A percentile compares a stretch with the other conserved stretches of the same genome.
Evolutionary conservation across 768 basidiomycete genomes (phyloP).

Genomic region (Neoboletus magnificus): DNA sequence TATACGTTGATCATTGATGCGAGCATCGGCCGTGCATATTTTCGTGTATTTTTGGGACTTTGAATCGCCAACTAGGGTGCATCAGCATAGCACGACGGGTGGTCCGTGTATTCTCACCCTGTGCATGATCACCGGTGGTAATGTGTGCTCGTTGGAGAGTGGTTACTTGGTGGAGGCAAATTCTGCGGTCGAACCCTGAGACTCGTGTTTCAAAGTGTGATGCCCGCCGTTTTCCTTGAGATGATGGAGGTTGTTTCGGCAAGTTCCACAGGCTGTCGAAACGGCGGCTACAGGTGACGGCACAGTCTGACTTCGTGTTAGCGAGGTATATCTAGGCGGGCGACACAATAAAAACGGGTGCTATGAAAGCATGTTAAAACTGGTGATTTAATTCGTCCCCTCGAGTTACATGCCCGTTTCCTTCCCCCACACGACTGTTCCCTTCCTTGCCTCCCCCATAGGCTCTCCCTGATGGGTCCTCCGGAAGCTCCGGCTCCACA

Average conservation of each 20-base stretch:
- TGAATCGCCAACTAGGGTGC: background rate
- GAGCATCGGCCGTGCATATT: background rate
- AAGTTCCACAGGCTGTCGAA: too few relatives aligned
- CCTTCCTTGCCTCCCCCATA: conserved; percentile 41
- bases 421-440: conserved; percentile 11
- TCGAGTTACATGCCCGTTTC: conserved; percentile 25
- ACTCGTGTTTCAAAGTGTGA: too few relatives aligned
- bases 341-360: conserved; percentile 8
- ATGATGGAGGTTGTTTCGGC: too few relatives aligned
- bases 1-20: background rate
- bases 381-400: conserved; percentile 65
- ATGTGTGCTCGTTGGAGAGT: too few relatives aligned
- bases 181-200: too few relatives aligned
- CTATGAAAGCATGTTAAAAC: conserved; percentile 40
- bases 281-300: too few relatives aligned
- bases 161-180: too few relatives aligned
- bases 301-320: background rate
- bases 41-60: background rate
- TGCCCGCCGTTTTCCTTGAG: too few relatives aligned
- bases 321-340: conserved; percentile 3
- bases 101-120: background rate
- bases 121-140: background rate
- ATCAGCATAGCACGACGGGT: background rate
- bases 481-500: conserved; percentile 51
- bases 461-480: conserved; percentile 68